Conservation (phyloP, 139 green algal species). For the Chlamydomonas asymmetrica region DNA sequence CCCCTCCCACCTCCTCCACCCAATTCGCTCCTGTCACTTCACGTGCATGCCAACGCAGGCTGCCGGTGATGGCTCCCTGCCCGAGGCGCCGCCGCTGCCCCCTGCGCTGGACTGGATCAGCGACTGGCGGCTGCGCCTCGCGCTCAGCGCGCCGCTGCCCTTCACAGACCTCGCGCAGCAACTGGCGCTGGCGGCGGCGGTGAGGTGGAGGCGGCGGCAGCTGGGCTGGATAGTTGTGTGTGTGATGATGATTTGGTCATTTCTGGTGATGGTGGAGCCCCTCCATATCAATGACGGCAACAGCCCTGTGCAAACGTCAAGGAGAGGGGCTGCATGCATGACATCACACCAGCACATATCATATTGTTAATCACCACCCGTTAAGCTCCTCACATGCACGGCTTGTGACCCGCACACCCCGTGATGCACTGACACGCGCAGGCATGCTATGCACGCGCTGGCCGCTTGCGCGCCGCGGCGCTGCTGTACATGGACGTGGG, state of each 20-base stretch:
- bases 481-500: constrained; percentile 21
- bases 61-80: background rate
- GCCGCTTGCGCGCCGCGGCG: constrained; percentile 7
- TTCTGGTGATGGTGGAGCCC: too few relatives aligned
- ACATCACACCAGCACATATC: too few relatives aligned
- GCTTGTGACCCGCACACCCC: too few relatives aligned
- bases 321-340: too few relatives aligned
- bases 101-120: background rate
- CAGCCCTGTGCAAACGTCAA: too few relatives aligned
- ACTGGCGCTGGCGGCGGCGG: constrained; percentile 26
- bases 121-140: constrained; percentile 14
- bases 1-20: too few relatives aligned
- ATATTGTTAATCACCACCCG: too few relatives aligned
- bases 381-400: too few relatives aligned
- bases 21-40: too few relatives aligned
- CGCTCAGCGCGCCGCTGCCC: background rate
- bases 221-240: background rate
- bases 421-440: too few relatives aligned
- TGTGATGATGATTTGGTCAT: background rate
- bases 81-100: background rate
- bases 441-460: constrained; percentile 18
- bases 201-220: background rate
- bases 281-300: too few relatives aligned
- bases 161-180: constrained; percentile 19
- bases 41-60: too few relatives aligned